Evolutionary conservation across 257 asterid genomes (phyloP), one percentile per base, ranked within the genome.

Genomic region (Salvia hispanica): DNA sequence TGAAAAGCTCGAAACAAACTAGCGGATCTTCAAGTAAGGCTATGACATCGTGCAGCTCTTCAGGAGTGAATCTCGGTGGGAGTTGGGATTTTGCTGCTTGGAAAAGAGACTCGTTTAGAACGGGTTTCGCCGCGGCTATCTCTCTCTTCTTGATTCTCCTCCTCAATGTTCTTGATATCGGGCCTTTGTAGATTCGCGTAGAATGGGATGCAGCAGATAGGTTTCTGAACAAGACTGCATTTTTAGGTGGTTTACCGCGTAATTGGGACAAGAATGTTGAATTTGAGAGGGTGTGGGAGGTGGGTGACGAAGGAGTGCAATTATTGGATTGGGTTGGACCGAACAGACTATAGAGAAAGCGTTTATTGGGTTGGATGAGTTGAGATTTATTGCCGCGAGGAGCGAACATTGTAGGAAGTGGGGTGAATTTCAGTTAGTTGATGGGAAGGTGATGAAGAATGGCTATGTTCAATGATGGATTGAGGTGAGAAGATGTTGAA

Each of bases 1-100:
- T 92, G 77, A 88, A 90, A 66, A 92, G 76, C 90, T 92, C 98
- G 15, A 88, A 77, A 74, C 96, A 90, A 53, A 92, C 85, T 46
- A 92, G 62, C 21, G 96, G 96, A 48, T 90, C 96, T 25, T 78
- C 75, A 34, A 83, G 85, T 28, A 71, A 65, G 18, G 76, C 58
- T 37, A 90, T 84, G 55, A 82, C 83, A 75, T 81, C 59, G 79
- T 80, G 87, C 21, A 92, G 96, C 54, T 92, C 97, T 70, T 92
- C 97, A 7, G 82, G 86, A 37, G 88, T 82, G 80, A 92, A 89
- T 71, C 96, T 72, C 31, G 96, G 88, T 7, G 90, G 95, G 34
- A 92, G 86, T 37, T 75, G 76, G 31, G 96, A 79, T 6, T 79
- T 61, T 8, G 82, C 84, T 66, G 69, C 73, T 40, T 82, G 76